phyloP scores from a whole-genome alignment of 169 alveolate genomes.

The Fabrea salina region DNA sequence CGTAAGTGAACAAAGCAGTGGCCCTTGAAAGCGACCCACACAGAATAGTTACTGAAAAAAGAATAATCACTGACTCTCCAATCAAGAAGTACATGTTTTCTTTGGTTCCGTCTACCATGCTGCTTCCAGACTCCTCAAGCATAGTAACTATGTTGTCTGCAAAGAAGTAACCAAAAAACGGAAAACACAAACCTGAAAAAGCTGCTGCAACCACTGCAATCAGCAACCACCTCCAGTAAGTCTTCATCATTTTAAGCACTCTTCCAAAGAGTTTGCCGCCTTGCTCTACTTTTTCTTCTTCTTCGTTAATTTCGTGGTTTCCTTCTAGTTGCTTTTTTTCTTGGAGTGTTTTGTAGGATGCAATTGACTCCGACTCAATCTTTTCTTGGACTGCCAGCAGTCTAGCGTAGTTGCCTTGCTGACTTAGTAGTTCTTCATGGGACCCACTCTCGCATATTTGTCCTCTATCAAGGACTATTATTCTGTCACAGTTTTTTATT shows the following conservation, averaged over 20 bases:
- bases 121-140: neutral
- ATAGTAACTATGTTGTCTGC: neutral
- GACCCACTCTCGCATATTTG: constrained; percentile 57
- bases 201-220: constrained; percentile 7
- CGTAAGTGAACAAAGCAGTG: constrained; percentile 18
- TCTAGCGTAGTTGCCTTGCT: neutral
- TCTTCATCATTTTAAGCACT: neutral
- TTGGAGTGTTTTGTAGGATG: neutral
- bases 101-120: neutral
- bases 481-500: constrained; percentile 43
- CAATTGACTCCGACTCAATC: neutral
- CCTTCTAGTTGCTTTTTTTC: neutral
- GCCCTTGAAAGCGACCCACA: constrained; percentile 14
- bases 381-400: neutral
- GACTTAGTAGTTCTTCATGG: constrained; percentile 38
- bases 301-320: neutral
- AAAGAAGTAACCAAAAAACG: constrained; percentile 1
- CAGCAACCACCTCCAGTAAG: neutral
- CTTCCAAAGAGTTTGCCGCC: neutral
- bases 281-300: neutral
- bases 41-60: constrained; percentile 17
- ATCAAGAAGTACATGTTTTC: neutral
- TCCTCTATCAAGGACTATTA: constrained; percentile 50
- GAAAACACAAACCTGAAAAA: neutral
- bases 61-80: neutral